These are phyloP conservation scores for Davidsoniella australis DNA, from an alignment of 2,329 filamentous ascomycete species.

Conservation along the genomic window DNA sequence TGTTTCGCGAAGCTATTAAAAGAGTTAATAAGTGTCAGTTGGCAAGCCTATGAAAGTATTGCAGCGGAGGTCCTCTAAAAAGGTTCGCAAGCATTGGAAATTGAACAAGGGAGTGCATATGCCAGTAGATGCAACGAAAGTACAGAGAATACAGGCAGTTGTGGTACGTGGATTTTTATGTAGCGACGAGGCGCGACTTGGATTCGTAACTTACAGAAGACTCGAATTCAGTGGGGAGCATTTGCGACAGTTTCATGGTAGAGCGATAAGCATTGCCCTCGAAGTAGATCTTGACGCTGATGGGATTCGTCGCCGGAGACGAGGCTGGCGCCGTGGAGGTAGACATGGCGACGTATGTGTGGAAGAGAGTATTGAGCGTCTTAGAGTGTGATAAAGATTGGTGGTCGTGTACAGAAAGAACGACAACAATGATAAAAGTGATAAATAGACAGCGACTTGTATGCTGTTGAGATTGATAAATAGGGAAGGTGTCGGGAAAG, in stretches of 20 bases:
- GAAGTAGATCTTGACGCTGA: conserved; percentile 3
- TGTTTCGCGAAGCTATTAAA: conserved; percentile 46
- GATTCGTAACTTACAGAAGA: conserved; percentile 52
- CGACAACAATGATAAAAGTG: not conserved
- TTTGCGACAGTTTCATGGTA: not conserved
- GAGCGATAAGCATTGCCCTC: not conserved
- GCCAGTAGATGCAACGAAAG: no score
- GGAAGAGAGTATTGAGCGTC: no score
- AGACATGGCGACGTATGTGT: not conserved
- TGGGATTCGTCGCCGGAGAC: not conserved
- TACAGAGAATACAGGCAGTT: no score
- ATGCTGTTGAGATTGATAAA: no score
- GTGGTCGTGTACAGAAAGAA: not conserved
- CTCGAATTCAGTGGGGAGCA: conserved; percentile 51
- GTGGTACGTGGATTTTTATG: no score
- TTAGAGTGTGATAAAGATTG: not conserved
- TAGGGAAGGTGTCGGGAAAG: no score
- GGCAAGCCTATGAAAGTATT: conserved; percentile 1
- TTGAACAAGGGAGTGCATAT: no score
- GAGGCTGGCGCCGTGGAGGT: not conserved
- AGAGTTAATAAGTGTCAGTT: no score
- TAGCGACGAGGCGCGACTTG: no score
- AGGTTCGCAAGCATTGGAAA: no score
- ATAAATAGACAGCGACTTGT: no score
- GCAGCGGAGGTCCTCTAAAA: no score